Evolutionary conservation across 73 alveolate species (phyloP).

Genomic region (Stentor coeruleus): DNA sequence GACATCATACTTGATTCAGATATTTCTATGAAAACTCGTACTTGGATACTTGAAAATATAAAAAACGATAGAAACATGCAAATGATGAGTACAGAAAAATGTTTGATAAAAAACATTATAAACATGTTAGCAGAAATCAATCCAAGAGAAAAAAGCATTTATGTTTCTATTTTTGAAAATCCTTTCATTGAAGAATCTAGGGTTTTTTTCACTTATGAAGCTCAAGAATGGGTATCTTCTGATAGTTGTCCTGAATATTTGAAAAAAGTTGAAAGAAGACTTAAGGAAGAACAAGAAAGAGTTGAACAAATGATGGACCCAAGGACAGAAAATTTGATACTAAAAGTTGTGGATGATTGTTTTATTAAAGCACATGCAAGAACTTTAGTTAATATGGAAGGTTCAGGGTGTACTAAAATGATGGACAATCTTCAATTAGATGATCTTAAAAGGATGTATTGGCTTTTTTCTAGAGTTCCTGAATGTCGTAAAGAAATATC

Average conservation of each 20-base stretch:
- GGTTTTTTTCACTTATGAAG: conserved; percentile 33
- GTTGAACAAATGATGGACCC: conserved; percentile 34
- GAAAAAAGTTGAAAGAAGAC: conserved; percentile 37
- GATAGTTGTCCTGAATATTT: conserved; percentile 47
- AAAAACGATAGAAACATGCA: conserved; percentile 55
- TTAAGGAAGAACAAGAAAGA: conserved; percentile 54
- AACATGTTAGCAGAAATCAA: conserved; percentile 49
- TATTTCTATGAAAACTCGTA: conserved; percentile 24
- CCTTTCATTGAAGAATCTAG: conserved; percentile 38
- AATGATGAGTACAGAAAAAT: conserved; percentile 32
- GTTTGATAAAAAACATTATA: conserved; percentile 25
- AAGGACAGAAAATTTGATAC: conserved; percentile 38
- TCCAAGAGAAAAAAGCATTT: conserved; percentile 29
- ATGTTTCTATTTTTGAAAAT: conserved; percentile 49
- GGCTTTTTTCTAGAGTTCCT: conserved; percentile 38
- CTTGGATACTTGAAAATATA: conserved; percentile 27
- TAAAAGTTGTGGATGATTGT: conserved; percentile 33
- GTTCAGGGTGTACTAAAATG: conserved; percentile 40
- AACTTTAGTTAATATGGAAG: conserved; percentile 44
- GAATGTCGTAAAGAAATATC: conserved; percentile 19
- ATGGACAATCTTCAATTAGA: conserved; percentile 32
- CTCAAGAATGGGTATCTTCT: conserved; percentile 23
- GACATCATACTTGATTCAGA: conserved; percentile 28
- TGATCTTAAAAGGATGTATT: conserved; percentile 45
- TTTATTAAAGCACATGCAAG: conserved; percentile 41